Evolutionary conservation across 108 stramenopile species (phyloP).

Genomic region (Nitzschia sp.): DNA sequence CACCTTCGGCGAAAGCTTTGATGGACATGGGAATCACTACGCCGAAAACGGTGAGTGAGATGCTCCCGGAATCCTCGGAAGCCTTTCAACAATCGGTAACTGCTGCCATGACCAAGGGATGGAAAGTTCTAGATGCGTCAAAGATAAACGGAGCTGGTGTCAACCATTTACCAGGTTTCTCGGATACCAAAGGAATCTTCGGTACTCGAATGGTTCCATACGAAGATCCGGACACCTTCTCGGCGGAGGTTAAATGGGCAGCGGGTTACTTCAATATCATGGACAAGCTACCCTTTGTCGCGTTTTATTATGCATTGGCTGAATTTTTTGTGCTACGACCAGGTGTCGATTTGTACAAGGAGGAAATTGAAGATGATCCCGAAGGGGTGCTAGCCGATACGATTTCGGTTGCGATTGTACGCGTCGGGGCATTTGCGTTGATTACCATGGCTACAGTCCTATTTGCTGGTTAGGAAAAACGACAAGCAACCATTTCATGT

Average conservation of each 20-base stretch:
- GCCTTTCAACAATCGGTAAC: neutral
- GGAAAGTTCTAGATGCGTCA: constrained; percentile 20
- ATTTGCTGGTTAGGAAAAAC: constrained; percentile 1
- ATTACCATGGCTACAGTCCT: constrained; percentile 23
- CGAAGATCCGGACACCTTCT: constrained; percentile 14
- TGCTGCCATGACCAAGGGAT: constrained; percentile 22
- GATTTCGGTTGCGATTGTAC: constrained; percentile 23
- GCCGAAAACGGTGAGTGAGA: neutral
- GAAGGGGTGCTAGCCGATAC: constrained; percentile 30
- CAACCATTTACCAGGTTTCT: constrained; percentile 31
- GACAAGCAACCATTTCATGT: no score
- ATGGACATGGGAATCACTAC: constrained; percentile 13
- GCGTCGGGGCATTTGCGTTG: constrained; percentile 26
- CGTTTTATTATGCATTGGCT: constrained; percentile 40
- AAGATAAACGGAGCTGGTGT: neutral
- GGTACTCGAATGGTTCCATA: neutral
- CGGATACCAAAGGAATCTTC: constrained; percentile 17
- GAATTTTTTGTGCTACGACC: constrained; percentile 55
- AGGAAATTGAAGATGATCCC: constrained; percentile 50
- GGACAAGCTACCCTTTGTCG: constrained; percentile 35
- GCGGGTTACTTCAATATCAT: constrained; percentile 30
- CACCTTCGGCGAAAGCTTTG: constrained; percentile 23
- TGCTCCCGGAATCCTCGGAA: constrained; percentile 12
- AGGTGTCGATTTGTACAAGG: constrained; percentile 45
- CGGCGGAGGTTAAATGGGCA: constrained; percentile 28